Percentiles rank a stretch among this genome's conserved stretches.
Conservation (phyloP, 768 basidiomycete species). For the Artomyces pyxidatus region DNA sequence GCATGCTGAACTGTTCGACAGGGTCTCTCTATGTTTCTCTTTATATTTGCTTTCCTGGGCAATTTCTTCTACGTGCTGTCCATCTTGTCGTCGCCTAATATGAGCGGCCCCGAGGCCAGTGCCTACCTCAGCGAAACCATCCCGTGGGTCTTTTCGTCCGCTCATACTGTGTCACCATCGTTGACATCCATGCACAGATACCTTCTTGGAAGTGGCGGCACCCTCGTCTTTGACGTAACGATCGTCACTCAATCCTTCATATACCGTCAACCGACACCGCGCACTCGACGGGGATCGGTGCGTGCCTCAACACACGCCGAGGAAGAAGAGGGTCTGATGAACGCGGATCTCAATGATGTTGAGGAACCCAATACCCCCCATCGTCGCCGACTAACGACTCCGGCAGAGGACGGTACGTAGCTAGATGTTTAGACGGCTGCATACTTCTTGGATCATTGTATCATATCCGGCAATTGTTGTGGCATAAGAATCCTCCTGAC, state of each 20-base stretch:
- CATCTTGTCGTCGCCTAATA: constrained; percentile 69
- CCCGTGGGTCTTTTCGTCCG: constrained; percentile 48
- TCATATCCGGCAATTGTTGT: no score
- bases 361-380: constrained; percentile 13
- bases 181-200: constrained; percentile 42
- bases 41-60: constrained; percentile 89
- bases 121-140: constrained; percentile 74
- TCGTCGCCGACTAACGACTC: constrained; percentile 12
- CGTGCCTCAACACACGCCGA: constrained; percentile 16
- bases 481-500: no score
- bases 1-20: constrained; percentile 29
- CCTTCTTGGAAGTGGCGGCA: constrained; percentile 87
- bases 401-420: no score
- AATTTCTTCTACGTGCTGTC: constrained; percentile 91
- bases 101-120: constrained; percentile 47
- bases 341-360: constrained; percentile 1
- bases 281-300: constrained; percentile 5
- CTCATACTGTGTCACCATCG: not conserved
- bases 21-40: constrained; percentile 91
- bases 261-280: constrained; percentile 49
- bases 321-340: constrained; percentile 21
- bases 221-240: constrained; percentile 86
- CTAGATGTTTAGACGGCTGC: no score
- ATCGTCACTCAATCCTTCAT: constrained; percentile 82
- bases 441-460: no score